These are phyloP conservation scores for Paecilomyces fulvus DNA, from an alignment of 2,329 filamentous ascomycete genomes.

Conservation along the genomic window DNA sequence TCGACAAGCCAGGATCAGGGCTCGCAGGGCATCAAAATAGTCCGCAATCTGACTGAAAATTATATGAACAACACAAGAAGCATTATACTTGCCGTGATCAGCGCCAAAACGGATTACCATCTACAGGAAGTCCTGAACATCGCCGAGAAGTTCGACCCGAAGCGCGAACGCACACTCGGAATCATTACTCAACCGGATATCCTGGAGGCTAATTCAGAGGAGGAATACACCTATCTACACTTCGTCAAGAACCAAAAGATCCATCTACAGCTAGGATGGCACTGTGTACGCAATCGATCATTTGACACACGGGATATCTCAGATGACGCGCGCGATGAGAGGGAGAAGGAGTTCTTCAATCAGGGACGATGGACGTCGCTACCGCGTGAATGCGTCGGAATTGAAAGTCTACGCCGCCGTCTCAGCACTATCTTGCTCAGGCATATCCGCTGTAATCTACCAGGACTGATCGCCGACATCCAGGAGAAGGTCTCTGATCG, in stretches of 20 bases:
- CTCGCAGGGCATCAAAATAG: not conserved
- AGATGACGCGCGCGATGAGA: not conserved
- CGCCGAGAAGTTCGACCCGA: constrained; percentile 17
- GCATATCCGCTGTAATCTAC: constrained; percentile 8
- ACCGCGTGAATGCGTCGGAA: constrained; percentile 18
- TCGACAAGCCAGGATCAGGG: not conserved
- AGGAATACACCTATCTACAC: not conserved
- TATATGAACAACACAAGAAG: constrained; percentile 54
- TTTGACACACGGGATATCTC: not conserved
- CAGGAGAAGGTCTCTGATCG: not conserved
- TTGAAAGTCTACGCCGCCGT: constrained; percentile 27
- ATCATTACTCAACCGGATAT: not conserved
- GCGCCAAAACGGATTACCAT: constrained; percentile 44
- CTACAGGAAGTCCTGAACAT: constrained; percentile 51
- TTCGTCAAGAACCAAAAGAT: not conserved
- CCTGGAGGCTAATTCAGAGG: not conserved
- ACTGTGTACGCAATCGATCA: not conserved
- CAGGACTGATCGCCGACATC: not conserved
- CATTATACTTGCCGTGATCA: constrained; percentile 50
- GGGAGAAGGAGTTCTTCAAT: not conserved
- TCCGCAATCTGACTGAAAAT: constrained; percentile 13
- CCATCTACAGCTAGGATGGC: not conserved
- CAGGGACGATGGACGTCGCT: not conserved
- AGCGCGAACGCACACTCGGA: not conserved
- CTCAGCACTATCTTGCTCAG: constrained; percentile 29